These are phyloP conservation scores for Neonectria neomacrospora DNA, from an alignment of 2,329 filamentous ascomycete genomes.

Conservation along the genomic window DNA sequence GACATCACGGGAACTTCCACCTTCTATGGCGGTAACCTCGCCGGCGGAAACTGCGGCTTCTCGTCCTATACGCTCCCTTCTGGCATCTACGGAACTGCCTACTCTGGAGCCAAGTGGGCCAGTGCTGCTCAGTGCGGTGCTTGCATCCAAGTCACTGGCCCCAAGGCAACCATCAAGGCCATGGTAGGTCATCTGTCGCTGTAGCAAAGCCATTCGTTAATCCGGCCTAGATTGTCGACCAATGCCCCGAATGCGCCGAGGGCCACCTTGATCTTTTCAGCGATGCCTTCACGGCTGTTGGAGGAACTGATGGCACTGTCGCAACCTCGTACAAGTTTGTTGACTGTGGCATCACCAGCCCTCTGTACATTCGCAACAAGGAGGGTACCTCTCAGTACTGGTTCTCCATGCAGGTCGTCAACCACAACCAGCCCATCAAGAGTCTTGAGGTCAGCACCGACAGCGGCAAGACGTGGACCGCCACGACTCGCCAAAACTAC, in stretches of 20 bases:
- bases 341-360: constrained; percentile 54
- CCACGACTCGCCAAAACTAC: constrained; percentile 63
- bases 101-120: constrained; percentile 68
- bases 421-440: constrained; percentile 67
- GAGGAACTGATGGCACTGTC: constrained; percentile 51
- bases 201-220: constrained; percentile 1
- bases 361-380: constrained; percentile 58
- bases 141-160: constrained; percentile 69
- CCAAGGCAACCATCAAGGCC: constrained; percentile 67
- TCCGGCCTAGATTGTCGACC: constrained; percentile 53
- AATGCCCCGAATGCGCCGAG: constrained; percentile 55
- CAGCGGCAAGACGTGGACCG: constrained; percentile 67
- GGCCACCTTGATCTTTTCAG: constrained; percentile 59
- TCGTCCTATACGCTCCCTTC: constrained; percentile 69
- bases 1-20: constrained; percentile 46
- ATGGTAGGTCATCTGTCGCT: constrained; percentile 62
- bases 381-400: constrained; percentile 55
- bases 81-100: constrained; percentile 69
- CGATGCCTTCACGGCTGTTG: constrained; percentile 54
- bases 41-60: constrained; percentile 72
- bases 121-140: constrained; percentile 67
- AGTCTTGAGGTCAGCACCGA: constrained; percentile 71
- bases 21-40: constrained; percentile 65
- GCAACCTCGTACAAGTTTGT: constrained; percentile 51
- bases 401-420: constrained; percentile 68